Percentiles rank a stretch among this genome's conserved stretches.
These are phyloP conservation scores for Talaromyces nanjingensis DNA, from an alignment of 495 filamentous ascomycete species.

Conservation along the genomic window DNA sequence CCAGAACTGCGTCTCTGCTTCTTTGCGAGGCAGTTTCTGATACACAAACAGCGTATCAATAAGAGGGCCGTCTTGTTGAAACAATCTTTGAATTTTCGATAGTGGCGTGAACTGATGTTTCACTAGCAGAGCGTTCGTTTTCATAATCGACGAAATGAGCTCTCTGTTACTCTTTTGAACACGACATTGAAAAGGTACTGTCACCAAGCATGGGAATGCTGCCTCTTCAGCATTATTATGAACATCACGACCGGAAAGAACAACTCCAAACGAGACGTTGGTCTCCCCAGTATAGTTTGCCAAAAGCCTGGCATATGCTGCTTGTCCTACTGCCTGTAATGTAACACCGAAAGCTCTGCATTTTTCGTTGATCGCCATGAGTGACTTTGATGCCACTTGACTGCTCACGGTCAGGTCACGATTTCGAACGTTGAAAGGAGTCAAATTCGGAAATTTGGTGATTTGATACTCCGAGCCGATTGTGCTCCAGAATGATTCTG, in stretches of 20 bases:
- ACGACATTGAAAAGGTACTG: slow-evolving; percentile 55
- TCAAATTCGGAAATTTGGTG: slow-evolving; percentile 63
- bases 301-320: slow-evolving; percentile 66
- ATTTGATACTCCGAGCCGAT: slow-evolving; percentile 43
- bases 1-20: slow-evolving; percentile 26
- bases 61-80: slow-evolving; percentile 50
- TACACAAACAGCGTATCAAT: slow-evolving; percentile 80
- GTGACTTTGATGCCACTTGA: slow-evolving; percentile 26
- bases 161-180: slow-evolving; percentile 43
- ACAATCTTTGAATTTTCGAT: slow-evolving; percentile 57
- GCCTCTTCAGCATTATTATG: slow-evolving; percentile 43
- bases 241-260: slow-evolving; percentile 60
- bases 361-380: slow-evolving; percentile 40
- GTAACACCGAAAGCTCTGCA: slow-evolving; percentile 53
- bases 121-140: slow-evolving; percentile 51
- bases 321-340: slow-evolving; percentile 62
- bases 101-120: slow-evolving; percentile 66
- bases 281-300: slow-evolving; percentile 64
- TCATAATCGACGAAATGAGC: slow-evolving; percentile 51
- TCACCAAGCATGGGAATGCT: slow-evolving; percentile 67
- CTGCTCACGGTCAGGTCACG: slow-evolving; percentile 30
- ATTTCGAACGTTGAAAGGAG: slow-evolving; percentile 45
- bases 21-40: slow-evolving; percentile 46
- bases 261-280: slow-evolving; percentile 63
- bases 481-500: slow-evolving; percentile 54